Evolutionary conservation across 73 alveolate species (phyloP).

Genomic region (Urostyla sp.): DNA sequence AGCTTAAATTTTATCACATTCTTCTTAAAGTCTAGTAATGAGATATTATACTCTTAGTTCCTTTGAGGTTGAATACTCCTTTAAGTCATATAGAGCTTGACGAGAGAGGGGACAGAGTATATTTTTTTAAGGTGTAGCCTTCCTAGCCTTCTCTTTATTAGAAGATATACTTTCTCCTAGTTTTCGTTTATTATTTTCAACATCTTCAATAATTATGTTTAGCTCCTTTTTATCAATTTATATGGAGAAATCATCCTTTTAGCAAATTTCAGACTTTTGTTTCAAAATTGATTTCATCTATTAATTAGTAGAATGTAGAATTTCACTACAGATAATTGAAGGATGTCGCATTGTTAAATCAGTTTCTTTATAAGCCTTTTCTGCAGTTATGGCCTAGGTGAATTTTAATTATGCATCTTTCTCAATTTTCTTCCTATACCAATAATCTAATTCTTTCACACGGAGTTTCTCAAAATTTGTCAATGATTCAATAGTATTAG

Average conservation of each 20-base stretch:
- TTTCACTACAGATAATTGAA: conserved; percentile 41
- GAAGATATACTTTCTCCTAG: no score
- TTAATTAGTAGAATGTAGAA: conserved; percentile 28
- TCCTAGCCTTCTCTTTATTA: no score
- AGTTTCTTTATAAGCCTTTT: conserved; percentile 25
- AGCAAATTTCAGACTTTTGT: conserved; percentile 25
- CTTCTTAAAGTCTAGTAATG: conserved; percentile 12
- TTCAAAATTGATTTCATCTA: conserved; percentile 22
- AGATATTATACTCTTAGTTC: conserved; percentile 20
- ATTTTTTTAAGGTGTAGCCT: no score
- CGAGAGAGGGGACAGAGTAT: no score
- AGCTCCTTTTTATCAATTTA: no score
- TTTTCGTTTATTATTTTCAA: no score
- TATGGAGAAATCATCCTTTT: no score
- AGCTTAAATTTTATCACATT: conserved; percentile 16
- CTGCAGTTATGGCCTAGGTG: conserved; percentile 13
- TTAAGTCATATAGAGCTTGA: no score
- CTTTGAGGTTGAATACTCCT: conserved; percentile 20
- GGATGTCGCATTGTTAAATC: conserved; percentile 20
- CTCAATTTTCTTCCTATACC: conserved; percentile 24
- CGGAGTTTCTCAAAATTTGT: conserved; percentile 31
- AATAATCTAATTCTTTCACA: conserved; percentile 15
- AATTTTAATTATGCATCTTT: conserved; percentile 8
- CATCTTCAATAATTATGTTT: no score
- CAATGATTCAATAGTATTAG: conserved; percentile 39